Base-by-base conservation (phyloP, 2,329 filamentous ascomycete species). In the Curvularia lunata region DNA sequence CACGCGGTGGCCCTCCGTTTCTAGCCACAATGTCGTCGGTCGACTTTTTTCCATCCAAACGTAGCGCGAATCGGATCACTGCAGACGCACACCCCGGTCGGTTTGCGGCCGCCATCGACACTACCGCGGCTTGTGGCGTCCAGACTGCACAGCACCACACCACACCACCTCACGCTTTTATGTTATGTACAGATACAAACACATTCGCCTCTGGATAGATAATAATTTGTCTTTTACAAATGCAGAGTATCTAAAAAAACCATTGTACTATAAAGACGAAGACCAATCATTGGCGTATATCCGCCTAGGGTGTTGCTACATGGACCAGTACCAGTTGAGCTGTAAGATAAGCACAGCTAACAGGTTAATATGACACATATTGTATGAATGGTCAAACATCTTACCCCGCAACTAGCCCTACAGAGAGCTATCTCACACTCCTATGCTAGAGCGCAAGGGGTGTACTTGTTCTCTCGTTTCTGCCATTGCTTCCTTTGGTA, bases 11-110 rank as follows among this genome's bases (percentile, higher is more conserved):
- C 45, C 27, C 43, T 54, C 54, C 43, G 50, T 45, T 49, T 54
- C 50, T 54, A 38, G 54, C 50, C 54, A 57, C 54, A 50, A 53
- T 54, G 56, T 54, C 53, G 56, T 60, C 50, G 57, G 60, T 56
- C 58, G 58, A 61, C 60, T 61, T 61, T 61, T 63, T 54, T 37
- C 34, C 51, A 61, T 49, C 30, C 37, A 54, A 43, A 37, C 58
- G 55, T 57, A 58, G 60, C 60, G 60, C 58, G 45, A 47, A 55
- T 58, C 60, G 52, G 54, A 54, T 55, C 58, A 47, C 52, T 49
- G 18, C 43, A 53, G 49, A 49, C 57, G 47, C 45, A 54, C 28
- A 59, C 56, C 56, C 52, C 45, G 53, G 52, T 58, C 56, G 19
- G 32, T 34, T 48, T 51, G 47, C 52, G 46, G 41, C 56, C 27